Base-by-base conservation (phyloP, 2,329 filamentous ascomycete genomes). In the Fusarium sp. region DNA sequence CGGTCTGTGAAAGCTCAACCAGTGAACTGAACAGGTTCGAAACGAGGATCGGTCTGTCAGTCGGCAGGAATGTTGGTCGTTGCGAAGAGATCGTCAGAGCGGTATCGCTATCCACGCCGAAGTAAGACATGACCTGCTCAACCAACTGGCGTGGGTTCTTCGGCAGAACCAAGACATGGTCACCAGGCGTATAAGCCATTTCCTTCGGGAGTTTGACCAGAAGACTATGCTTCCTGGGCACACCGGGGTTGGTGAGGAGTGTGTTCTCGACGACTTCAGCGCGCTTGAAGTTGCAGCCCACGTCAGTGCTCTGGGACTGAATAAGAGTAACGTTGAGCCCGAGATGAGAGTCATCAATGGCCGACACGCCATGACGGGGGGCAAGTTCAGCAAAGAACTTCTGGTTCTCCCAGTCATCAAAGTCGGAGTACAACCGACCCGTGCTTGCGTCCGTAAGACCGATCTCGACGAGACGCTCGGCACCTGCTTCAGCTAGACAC, bases 131-230 rank as follows among this genome's bases (percentile, higher is more conserved):
- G 0, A 87, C 91, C 7, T 91, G 85, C 7, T 84, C 83, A 4
- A 94, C 86, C 10, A 83, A 88, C 30, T 84, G 80, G 41, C 84
- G 83, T 1, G 89, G 88, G 75, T 95, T 95, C 34, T 92, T 81
- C 0, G 92, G 92, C 2, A 94, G 82, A 3, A 94, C 83, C 0
- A 91, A 88, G 0, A 95, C 85, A 76, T 96, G 94, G 74, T 95
- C 92, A 14, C 92, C 92, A 2, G 90, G 87, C 25, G 86, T 84
- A 77, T 94, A 95, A 0, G 83, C 84, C 83, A 88, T 84, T 47
- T 85, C 87, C 0, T 83, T 85, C 0, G 92, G 92, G 0, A 95
- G 83, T 61, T 88, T 86, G 25, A 94, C 87, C 61, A 89, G 88
- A 18, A 93, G 85, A 61, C 90, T 85, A 18, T 87, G 85, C 81